Conservation (phyloP, 2,329 filamentous ascomycete genomes). For the Diaporthe amygdali region DNA sequence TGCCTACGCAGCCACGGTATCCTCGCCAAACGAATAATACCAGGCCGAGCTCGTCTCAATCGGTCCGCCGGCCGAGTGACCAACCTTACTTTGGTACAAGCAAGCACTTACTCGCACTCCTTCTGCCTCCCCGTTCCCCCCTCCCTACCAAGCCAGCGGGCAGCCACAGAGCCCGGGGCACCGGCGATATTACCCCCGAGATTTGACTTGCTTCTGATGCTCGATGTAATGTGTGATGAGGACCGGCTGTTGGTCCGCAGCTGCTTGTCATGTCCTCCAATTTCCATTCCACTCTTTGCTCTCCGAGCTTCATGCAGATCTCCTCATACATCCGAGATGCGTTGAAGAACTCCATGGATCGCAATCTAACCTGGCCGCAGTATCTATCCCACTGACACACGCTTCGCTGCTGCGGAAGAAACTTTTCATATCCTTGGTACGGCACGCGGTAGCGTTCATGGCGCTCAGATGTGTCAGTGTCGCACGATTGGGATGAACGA, state of each 20-base stretch:
- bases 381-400: not conserved
- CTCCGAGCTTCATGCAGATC: not conserved
- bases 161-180: slow-evolving; percentile 13
- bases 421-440: not conserved
- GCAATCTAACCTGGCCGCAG: not conserved
- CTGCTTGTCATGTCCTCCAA: slow-evolving; percentile 19
- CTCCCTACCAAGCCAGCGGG: not conserved
- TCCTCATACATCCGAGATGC: not conserved
- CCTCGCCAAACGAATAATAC: not conserved
- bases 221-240: slow-evolving; percentile 6
- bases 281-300: slow-evolving; percentile 13
- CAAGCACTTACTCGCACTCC: not conserved
- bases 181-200: slow-evolving; percentile 12
- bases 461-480: not conserved
- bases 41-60: not conserved
- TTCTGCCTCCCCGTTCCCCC: not conserved
- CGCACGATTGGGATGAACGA: slow-evolving; percentile 13
- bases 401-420: not conserved
- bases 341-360: not conserved
- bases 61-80: not conserved
- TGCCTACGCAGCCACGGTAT: slow-evolving; percentile 5
- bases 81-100: slow-evolving; percentile 3
- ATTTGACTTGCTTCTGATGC: slow-evolving; percentile 10
- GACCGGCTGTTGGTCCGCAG: slow-evolving; percentile 1
- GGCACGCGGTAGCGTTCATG: not conserved